Percentiles rank a stretch among this genome's conserved stretches.
Evolutionary conservation across 495 filamentous ascomycete genomes (phyloP).

Genomic region (Penicillium nucicola): DNA sequence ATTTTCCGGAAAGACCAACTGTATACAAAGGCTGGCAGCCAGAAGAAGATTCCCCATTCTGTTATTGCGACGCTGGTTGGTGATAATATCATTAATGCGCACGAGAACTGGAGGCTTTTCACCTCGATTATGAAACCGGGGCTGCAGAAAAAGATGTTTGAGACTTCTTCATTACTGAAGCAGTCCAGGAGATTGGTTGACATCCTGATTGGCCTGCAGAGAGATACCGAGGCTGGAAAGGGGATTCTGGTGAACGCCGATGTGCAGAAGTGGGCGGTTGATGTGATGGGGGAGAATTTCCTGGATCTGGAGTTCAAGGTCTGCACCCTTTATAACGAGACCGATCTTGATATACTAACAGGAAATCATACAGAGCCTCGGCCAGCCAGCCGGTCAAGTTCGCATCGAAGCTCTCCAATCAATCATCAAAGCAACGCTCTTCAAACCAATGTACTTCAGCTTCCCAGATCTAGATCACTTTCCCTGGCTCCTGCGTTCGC

Average conservation of each 20-base stretch:
- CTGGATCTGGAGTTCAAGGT: conserved; percentile 25
- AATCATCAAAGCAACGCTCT: conserved; percentile 30
- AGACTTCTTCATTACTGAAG: conserved; percentile 16
- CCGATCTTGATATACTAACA: no score
- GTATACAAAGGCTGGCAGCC: conserved; percentile 43
- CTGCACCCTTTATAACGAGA: background rate
- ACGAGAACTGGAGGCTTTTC: conserved; percentile 33
- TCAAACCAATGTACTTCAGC: conserved; percentile 39
- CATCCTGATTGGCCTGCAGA: conserved; percentile 15
- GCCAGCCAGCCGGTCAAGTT: background rate
- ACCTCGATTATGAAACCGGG: conserved; percentile 37
- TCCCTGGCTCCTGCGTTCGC: conserved; percentile 21
- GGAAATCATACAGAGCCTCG: background rate
- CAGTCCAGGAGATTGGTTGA: conserved; percentile 23
- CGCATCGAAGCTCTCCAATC: conserved; percentile 26
- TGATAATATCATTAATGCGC: conserved; percentile 37
- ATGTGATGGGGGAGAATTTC: conserved; percentile 25
- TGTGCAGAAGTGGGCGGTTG: conserved; percentile 27
- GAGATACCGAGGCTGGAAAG: background rate
- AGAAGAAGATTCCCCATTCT: conserved; percentile 45
- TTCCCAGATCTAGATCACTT: conserved; percentile 36
- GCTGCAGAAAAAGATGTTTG: conserved; percentile 27
- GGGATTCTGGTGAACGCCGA: conserved; percentile 19
- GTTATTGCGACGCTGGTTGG: conserved; percentile 38
- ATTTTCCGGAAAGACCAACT: conserved; percentile 47